Evolutionary conservation across 257 asterid species (phyloP).

Genomic region (Capsicum chinense): DNA sequence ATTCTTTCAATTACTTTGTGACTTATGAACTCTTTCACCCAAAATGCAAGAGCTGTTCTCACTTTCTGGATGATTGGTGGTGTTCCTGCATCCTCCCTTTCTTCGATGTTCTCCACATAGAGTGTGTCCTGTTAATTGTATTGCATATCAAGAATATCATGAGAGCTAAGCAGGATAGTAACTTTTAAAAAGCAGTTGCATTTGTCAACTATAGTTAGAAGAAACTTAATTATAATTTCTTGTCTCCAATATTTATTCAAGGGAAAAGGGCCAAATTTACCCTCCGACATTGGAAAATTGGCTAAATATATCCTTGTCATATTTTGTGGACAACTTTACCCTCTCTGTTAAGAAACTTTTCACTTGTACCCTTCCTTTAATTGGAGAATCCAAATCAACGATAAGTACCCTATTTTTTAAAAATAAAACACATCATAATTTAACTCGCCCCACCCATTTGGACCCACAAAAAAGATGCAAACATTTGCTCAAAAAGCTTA

Average conservation of each 20-base stretch:
- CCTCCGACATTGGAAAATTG: too few species aligned
- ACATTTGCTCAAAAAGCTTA: too few species aligned
- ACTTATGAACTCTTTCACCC: constrained; percentile 67
- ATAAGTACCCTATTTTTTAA: too few species aligned
- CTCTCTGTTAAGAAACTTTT: too few species aligned
- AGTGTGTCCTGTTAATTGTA: constrained; percentile 55
- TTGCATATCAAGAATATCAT: background rate
- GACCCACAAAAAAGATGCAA: too few species aligned
- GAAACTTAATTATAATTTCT: background rate
- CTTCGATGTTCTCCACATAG: constrained; percentile 57
- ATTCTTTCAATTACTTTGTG: constrained; percentile 39
- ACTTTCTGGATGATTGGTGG: constrained; percentile 66
- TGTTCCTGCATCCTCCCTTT: constrained; percentile 83
- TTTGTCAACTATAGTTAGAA: background rate
- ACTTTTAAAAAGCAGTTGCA: background rate
- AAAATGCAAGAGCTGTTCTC: constrained; percentile 67
- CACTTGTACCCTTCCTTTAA: too few species aligned
- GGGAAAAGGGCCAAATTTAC: too few species aligned
- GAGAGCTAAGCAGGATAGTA: background rate
- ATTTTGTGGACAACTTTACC: too few species aligned
- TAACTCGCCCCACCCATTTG: too few species aligned
- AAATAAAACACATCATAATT: too few species aligned
- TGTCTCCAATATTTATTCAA: background rate
- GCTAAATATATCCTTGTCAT: too few species aligned
- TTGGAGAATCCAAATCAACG: too few species aligned